Base-by-base conservation (phyloP, 1,284 basidiomycete genomes). In the Rhodotorula sp. region DNA sequence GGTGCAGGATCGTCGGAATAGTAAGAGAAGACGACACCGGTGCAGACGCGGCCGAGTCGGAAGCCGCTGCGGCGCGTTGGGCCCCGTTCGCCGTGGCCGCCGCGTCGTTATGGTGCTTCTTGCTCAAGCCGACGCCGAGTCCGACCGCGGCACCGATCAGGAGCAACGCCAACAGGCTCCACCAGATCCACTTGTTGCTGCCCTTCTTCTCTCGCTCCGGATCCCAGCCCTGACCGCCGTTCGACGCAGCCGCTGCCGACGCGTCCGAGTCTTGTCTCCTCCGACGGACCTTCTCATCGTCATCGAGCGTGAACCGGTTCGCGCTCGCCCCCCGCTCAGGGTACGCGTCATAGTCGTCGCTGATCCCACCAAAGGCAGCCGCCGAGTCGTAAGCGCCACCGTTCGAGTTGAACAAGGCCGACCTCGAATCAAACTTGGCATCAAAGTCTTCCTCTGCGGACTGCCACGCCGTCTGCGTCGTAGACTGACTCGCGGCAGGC, bases 291-390 rank as follows among this genome's bases (percentile, higher is more conserved):
- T 64, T 58, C 59, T 64, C 54, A 18, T 71, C 62, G 56, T 64
- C 70, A 23, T 68, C 72, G 31, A 74, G 66, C 45, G 72, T 74
- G 65, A 74, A 74, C 1, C 72, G 70, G 47, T 71, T 63, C 55
- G 65, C 59, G 18, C 60, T 68, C 63, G n/a, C 19, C 3, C 38
- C n/a, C 4, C 48, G 55, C 43, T 66, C 50, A 19, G 45, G 26
- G 23, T 49, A 23, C 54, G 38, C 45, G 23, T 38, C 43, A 47
- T 56, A 49, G 19, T 23, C 12, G 52, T 34, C 49, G 48, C 19
- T 43, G 38, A 43, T 18, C 16, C 26, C 21, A 3, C 45, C 62
- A 28, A 62, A 52, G 6, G 54, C 26, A 31, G 65, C 61, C 18
- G 54, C 57, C 12, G 43, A 21, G 57, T 66, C 61, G 61, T 69